Percentiles rank a stretch among this genome's conserved stretches.
These are phyloP conservation scores for Sugiyamaella valdiviana DNA, from an alignment of 805 yeast species.

Conservation along the genomic window DNA sequence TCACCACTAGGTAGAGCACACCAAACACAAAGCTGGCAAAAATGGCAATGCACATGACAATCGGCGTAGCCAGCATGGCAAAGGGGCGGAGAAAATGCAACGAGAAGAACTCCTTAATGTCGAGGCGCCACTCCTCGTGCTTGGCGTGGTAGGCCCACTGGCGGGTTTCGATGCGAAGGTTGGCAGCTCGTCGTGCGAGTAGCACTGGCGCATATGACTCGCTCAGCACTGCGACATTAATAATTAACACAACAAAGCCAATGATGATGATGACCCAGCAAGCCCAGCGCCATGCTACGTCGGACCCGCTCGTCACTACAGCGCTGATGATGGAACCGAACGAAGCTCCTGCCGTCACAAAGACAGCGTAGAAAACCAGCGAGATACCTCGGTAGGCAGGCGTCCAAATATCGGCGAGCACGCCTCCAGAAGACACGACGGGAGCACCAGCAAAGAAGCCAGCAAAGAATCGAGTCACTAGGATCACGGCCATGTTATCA, in stretches of 20 bases:
- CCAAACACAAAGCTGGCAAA: constrained; percentile 43
- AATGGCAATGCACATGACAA: constrained; percentile 36
- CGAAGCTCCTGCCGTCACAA: constrained; percentile 40
- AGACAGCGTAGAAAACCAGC: constrained; percentile 43
- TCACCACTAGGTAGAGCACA: constrained; percentile 37
- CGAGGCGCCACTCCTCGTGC: constrained; percentile 77
- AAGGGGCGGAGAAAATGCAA: constrained; percentile 77
- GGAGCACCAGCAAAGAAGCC: constrained; percentile 60
- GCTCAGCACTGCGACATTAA: constrained; percentile 35
- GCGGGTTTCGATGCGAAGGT: constrained; percentile 70
- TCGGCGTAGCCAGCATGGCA: constrained; percentile 55
- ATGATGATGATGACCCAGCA: constrained; percentile 47
- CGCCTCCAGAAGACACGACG: constrained; percentile 54
- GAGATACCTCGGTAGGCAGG: constrained; percentile 50
- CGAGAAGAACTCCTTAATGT: constrained; percentile 59
- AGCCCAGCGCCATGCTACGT: constrained; percentile 54
- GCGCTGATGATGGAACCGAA: constrained; percentile 48
- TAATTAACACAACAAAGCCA: constrained; percentile 28
- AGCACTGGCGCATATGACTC: constrained; percentile 41
- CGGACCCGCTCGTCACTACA: constrained; percentile 37
- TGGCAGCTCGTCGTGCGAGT: constrained; percentile 57
- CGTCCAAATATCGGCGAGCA: constrained; percentile 49
- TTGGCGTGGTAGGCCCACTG: constrained; percentile 83
- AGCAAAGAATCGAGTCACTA: constrained; percentile 50
- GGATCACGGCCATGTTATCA: constrained; percentile 44